These are phyloP conservation scores for Cyberlindnera euphorbiae DNA, from an alignment of 805 yeast species.

Conservation along the genomic window DNA sequence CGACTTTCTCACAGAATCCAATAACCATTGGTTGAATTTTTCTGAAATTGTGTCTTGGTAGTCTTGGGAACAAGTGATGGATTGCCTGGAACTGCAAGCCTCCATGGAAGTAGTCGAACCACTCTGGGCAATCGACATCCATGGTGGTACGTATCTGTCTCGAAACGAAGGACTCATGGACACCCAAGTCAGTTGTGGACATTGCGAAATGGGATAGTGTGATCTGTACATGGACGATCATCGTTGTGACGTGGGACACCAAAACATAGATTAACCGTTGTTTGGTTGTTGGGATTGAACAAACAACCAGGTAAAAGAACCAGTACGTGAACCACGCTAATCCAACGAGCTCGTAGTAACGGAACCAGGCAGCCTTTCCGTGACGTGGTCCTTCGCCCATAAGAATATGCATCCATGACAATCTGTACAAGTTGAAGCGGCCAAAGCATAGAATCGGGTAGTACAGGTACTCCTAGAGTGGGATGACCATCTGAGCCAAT, in stretches of 20 bases:
- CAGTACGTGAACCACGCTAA: constrained; percentile 67
- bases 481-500: constrained; percentile 53
- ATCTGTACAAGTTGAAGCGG: constrained; percentile 75
- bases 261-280: constrained; percentile 54
- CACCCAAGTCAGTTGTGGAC: constrained; percentile 86
- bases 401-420: constrained; percentile 74
- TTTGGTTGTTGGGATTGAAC: constrained; percentile 46
- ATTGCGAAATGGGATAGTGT: constrained; percentile 88
- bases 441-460: constrained; percentile 81
- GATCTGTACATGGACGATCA: constrained; percentile 93
- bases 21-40: constrained; percentile 67
- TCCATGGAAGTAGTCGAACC: constrained; percentile 90
- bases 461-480: constrained; percentile 62
- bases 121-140: constrained; percentile 92
- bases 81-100: constrained; percentile 90
- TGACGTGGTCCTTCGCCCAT: constrained; percentile 73
- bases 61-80: constrained; percentile 84
- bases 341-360: constrained; percentile 74
- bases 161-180: constrained; percentile 70
- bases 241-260: constrained; percentile 75
- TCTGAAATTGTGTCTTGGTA: constrained; percentile 85
- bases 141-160: constrained; percentile 86
- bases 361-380: constrained; percentile 84
- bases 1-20: constrained; percentile 71
- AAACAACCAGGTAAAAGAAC: constrained; percentile 68